Evolutionary conservation across 2,329 filamentous ascomycete species (phyloP), one percentile per base, ranked within the genome.

Genomic region (Clarireedia hainanense): DNA sequence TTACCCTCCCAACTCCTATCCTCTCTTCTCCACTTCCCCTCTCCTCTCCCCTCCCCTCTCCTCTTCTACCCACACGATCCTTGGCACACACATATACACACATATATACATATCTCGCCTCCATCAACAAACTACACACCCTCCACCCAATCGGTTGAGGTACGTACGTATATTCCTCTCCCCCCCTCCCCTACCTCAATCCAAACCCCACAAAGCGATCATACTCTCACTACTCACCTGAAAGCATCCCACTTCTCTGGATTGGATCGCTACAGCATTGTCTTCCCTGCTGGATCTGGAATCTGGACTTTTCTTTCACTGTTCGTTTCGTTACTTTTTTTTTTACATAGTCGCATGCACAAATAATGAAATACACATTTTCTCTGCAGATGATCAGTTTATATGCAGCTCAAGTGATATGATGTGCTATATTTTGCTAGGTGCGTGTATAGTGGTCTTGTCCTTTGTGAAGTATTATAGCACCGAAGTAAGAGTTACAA

Each of bases 181-280:
- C 30, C 46, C 43, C 27, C 34, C 48, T 15, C n/a, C 27, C 14
- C 40, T 55, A 39, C 42, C 40, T 53, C 53, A 47, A 36, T 46
- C 37, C 40, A 30, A 34, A 45, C 39, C 45, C 36, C 14, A 43
- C 6, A 15, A 46, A 24, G 36, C 40, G 26, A 42, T 39, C 17
- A n/a, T 12, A 14, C 42, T 64, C 62, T 67, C 46, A 66, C 65
- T 65, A 67, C 65, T 67, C 56, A 67, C 57, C 36, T 57, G 43
- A 66, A 66, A 67, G 65, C 64, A 62, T n/a, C 10, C 14, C 15
- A 27, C 10, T 23, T 15, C 39, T 30, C 27, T 53, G 43, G 42
- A 48, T 48, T 17, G 3, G 27, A 17, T 34, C 20, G 27, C 26
- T 14, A 24, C 14, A 36, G 6, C 17, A 23, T 9, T 2, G 34